Evolutionary conservation across 768 basidiomycete species (phyloP).

Genomic region (Russula griseocarnosa): DNA sequence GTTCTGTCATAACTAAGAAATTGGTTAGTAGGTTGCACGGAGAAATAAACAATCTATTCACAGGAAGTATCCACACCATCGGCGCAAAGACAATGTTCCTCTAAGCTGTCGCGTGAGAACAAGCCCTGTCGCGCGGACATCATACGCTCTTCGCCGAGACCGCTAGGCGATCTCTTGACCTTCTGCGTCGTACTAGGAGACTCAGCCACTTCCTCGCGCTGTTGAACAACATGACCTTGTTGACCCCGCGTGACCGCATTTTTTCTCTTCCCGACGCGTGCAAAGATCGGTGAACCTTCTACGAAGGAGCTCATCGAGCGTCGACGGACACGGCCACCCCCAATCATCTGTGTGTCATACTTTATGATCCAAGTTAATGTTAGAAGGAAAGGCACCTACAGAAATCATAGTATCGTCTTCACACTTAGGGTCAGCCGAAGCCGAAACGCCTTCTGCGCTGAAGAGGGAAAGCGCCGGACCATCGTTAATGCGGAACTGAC

Average conservation of each 20-base stretch:
- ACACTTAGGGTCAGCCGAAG: slow-evolving; percentile 47
- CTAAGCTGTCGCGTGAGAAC: slow-evolving; percentile 60
- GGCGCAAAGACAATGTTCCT: slow-evolving; percentile 59
- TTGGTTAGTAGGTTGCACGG: background rate
- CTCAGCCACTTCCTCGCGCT: slow-evolving; percentile 38
- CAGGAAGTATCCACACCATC: slow-evolving; percentile 59
- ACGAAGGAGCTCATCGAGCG: slow-evolving; percentile 62
- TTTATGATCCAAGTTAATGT: slow-evolving; percentile 5
- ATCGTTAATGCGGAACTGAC: slow-evolving; percentile 44
- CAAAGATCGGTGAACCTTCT: slow-evolving; percentile 61
- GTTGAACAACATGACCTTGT: slow-evolving; percentile 27
- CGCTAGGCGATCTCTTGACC: slow-evolving; percentile 54
- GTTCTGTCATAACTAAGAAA: slow-evolving; percentile 39
- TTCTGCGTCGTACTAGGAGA: slow-evolving; percentile 46
- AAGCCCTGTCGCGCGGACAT: slow-evolving; percentile 58
- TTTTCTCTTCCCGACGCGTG: slow-evolving; percentile 61
- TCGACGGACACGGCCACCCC: slow-evolving; percentile 70
- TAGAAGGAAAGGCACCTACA: slow-evolving; percentile 40
- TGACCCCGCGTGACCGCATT: slow-evolving; percentile 31
- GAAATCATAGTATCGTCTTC: slow-evolving; percentile 84
- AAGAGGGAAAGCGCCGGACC: slow-evolving; percentile 64
- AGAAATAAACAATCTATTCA: slow-evolving; percentile 41
- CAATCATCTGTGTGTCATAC: slow-evolving; percentile 57
- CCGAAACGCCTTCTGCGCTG: slow-evolving; percentile 43
- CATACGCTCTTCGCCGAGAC: slow-evolving; percentile 68